phyloP scores from a whole-genome alignment of 2,329 filamentous ascomycete genomes.

The Zasmidium citrigriseum region DNA sequence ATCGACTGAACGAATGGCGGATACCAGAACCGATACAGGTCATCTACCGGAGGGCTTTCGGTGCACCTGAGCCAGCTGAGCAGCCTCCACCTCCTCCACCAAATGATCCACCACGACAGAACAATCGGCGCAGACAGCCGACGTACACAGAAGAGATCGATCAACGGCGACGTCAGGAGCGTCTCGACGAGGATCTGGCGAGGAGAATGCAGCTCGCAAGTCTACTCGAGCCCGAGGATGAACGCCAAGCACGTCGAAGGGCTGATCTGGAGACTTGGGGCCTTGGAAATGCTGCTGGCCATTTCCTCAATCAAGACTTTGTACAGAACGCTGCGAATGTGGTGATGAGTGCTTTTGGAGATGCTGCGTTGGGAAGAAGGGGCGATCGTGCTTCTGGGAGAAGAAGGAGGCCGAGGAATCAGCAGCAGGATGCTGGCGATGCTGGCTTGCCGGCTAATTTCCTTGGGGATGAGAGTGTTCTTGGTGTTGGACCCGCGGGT shows the following conservation, averaged over 20 bases:
- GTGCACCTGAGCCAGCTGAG: constrained; percentile 15
- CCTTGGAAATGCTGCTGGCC: constrained; percentile 54
- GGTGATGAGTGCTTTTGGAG: constrained; percentile 35
- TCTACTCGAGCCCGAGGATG: constrained; percentile 33
- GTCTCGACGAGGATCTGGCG: constrained; percentile 52
- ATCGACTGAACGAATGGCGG: constrained; percentile 57
- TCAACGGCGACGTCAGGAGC: constrained; percentile 46
- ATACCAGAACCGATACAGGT: constrained; percentile 46
- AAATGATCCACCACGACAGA: constrained; percentile 6
- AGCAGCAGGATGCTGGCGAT: constrained; percentile 19
- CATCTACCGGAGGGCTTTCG: constrained; percentile 35
- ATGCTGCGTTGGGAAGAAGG: constrained; percentile 32
- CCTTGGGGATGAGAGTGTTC: constrained; percentile 37
- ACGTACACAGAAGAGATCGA: constrained; percentile 41
- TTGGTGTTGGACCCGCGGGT: constrained; percentile 23
- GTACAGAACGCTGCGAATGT: constrained; percentile 36
- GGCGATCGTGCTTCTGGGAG: constrained; percentile 34
- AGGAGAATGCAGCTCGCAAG: constrained; percentile 52
- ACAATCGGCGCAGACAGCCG: constrained; percentile 8
- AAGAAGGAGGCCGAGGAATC: constrained; percentile 22
- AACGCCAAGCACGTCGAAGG: constrained; percentile 38
- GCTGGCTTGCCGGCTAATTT: constrained; percentile 34
- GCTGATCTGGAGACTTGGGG: constrained; percentile 33
- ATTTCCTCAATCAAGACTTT: constrained; percentile 65
- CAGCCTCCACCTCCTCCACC: constrained; percentile 5